phyloP scores from a whole-genome alignment of 805 yeast genomes.

The Yarrowia deformans region DNA sequence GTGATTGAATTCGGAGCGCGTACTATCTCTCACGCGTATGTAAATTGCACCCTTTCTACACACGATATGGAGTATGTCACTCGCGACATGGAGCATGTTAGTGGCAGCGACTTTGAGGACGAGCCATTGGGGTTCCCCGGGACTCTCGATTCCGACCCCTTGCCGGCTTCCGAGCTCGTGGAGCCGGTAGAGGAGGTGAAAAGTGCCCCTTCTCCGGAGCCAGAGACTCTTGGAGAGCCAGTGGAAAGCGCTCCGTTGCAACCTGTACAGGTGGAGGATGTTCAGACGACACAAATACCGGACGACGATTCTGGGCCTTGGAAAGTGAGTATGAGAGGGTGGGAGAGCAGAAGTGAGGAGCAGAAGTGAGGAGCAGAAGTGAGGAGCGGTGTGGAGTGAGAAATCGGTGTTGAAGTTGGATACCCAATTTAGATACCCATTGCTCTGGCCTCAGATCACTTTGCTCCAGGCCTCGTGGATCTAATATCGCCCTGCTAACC shows the following conservation, averaged over 20 bases:
- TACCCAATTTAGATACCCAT: too few species aligned
- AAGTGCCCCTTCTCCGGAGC: slow-evolving; percentile 17
- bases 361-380: too few species aligned
- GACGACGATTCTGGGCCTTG: background rate
- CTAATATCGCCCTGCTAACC: background rate
- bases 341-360: background rate
- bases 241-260: background rate
- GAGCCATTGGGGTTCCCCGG: slow-evolving; percentile 34
- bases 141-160: slow-evolving; percentile 28
- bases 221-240: background rate
- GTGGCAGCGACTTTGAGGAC: slow-evolving; percentile 39
- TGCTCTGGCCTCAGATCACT: too few species aligned
- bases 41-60: slow-evolving; percentile 8
- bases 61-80: slow-evolving; percentile 29
- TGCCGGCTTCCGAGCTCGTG: slow-evolving; percentile 1
- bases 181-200: slow-evolving; percentile 22
- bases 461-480: too few species aligned
- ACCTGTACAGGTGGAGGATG: background rate
- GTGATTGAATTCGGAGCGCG: slow-evolving; percentile 23
- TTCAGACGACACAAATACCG: background rate
- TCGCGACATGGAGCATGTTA: slow-evolving; percentile 30
- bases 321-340: slow-evolving; percentile 12
- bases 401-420: too few species aligned
- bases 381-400: background rate
- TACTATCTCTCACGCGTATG: slow-evolving; percentile 21